Evolutionary conservation across 1,284 basidiomycete species (phyloP), one percentile per base, ranked within the genome.

Genomic region (Leccinum ambiguum): DNA sequence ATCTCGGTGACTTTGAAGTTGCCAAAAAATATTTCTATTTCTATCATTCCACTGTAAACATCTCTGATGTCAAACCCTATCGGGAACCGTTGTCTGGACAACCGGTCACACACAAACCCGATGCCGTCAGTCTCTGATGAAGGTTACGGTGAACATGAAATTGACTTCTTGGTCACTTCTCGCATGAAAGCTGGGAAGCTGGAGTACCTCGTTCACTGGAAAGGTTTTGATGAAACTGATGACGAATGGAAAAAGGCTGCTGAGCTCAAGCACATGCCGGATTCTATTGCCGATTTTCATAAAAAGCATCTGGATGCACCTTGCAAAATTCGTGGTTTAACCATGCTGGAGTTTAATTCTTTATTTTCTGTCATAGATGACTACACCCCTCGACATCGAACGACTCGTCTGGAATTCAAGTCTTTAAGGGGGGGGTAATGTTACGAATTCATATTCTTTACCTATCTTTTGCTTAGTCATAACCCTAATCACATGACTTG

Each of bases 221-320:
- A 53, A 53, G 18, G 48, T 11, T 53, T 18, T 4, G 0, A 53
- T 4, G 18, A 18, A n/a, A 21, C 16, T 5, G 0, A 53, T 11
- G n/a, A 21, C 0, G 4, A n/a, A n/a, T 53, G 48, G 48, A 21
- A 53, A 5, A n/a, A 0, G 0, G 48, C 16, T 0, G 7, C 18
- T 3, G 3, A 23, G 3, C 23, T 23, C 1, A 23, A 23, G 3
- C 23, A 23, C 23, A 1, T 2, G 2, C 3, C 23, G 0, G n/a
- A 53, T 0, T 23, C 23, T 1, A 23, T 23, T 4, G 23, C 4
- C 23, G 1, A 23, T 1, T 23, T 23, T 23, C 23, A 23, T 1
- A 23, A 23, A 23, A 23, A 23, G 23, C 23, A 23, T 21, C 48
- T 9, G 7, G 4, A n/a, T n/a, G 48, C 48, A 21, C 18, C 48